phyloP scores from a whole-genome alignment of 345 rosid genomes.

The Eucalyptus marginata region DNA sequence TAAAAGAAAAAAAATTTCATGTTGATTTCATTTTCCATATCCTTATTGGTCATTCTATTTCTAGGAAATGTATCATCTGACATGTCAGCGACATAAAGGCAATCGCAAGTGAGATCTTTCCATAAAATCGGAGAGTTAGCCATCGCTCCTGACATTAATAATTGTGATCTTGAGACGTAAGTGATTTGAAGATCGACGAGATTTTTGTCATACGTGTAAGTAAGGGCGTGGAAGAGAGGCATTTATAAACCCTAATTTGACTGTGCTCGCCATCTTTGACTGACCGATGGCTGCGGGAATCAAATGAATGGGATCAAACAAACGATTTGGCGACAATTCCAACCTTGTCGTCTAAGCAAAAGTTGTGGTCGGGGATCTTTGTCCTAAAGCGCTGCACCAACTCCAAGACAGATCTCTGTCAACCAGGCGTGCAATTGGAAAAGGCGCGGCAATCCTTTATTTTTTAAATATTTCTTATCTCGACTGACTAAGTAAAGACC shows the following conservation, averaged over 20 bases:
- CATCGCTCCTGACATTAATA: not conserved
- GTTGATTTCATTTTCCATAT: not conserved
- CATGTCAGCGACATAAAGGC: not conserved
- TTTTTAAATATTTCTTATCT: not conserved
- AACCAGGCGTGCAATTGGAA: not conserved
- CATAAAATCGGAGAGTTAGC: not conserved
- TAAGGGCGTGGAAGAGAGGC: not conserved
- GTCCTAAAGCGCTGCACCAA: not conserved
- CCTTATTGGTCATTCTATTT: not conserved
- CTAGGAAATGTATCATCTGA: not conserved
- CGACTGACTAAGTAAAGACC: not conserved
- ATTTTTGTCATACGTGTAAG: not conserved
- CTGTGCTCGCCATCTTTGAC: not conserved
- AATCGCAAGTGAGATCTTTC: not conserved
- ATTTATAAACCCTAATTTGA: not conserved
- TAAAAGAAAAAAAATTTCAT: not conserved
- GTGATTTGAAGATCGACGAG: not conserved
- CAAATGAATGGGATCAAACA: not conserved
- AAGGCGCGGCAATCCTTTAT: not conserved
- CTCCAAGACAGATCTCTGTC: not conserved
- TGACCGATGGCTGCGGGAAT: not conserved
- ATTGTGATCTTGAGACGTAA: not conserved
- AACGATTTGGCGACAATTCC: not conserved
- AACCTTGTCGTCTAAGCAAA: not conserved
- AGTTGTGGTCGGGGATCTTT: not conserved